Percentiles rank a stretch among this genome's conserved stretches.
Conservation (phyloP, 805 yeast genomes). For the Candida pini region DNA sequence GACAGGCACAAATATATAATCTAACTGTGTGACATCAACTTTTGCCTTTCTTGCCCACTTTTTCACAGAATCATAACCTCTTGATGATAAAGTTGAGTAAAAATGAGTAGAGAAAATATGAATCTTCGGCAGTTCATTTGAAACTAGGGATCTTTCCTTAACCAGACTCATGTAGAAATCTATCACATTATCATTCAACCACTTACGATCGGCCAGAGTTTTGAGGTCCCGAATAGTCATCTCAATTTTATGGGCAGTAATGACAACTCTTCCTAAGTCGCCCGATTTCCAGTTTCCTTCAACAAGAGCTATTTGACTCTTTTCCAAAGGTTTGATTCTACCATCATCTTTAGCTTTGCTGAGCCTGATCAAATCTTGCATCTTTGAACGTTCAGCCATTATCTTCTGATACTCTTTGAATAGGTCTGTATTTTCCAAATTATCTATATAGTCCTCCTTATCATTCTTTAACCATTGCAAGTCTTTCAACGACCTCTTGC, state of each 20-base stretch:
- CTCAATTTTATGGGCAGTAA: conserved; percentile 45
- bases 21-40: conserved; percentile 56
- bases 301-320: conserved; percentile 30
- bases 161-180: conserved; percentile 69
- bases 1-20: conserved; percentile 76
- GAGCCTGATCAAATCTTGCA: conserved; percentile 30
- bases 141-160: conserved; percentile 31
- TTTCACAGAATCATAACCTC: conserved; percentile 77
- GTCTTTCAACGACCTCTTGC: conserved; percentile 23
- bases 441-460: conserved; percentile 25
- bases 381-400: conserved; percentile 35
- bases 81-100: conserved; percentile 59
- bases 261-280: conserved; percentile 23
- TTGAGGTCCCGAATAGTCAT: conserved; percentile 60
- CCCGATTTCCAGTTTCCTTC: conserved; percentile 28
- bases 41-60: conserved; percentile 82
- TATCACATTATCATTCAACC: conserved; percentile 91
- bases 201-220: conserved; percentile 62
- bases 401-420: conserved; percentile 40
- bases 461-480: conserved; percentile 28
- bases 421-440: conserved; percentile 24
- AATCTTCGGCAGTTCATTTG: conserved; percentile 29
- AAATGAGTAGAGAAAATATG: conserved; percentile 88
- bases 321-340: conserved; percentile 26
- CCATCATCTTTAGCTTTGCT: conserved; percentile 32